phyloP scores from a whole-genome alignment of 805 yeast genomes.

The Ogataea pilisensis region DNA sequence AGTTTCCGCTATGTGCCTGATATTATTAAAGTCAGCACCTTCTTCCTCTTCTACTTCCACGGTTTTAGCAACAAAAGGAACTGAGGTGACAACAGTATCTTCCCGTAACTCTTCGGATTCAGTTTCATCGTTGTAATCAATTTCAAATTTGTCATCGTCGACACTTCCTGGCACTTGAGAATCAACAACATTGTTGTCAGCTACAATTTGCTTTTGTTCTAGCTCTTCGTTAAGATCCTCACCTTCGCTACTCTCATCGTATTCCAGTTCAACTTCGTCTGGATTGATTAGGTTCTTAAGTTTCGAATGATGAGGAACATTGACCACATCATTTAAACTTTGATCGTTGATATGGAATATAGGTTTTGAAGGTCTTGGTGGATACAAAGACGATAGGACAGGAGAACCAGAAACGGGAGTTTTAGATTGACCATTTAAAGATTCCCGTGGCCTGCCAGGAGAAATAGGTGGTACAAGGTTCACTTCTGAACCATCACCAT shows the following conservation, averaged over 20 bases:
- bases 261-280: slow-evolving; percentile 9
- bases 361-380: neutral
- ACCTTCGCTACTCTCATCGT: slow-evolving; percentile 8
- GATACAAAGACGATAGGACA: neutral
- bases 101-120: neutral
- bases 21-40: neutral
- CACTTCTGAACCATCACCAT: slow-evolving; percentile 13
- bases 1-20: neutral
- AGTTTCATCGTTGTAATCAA: slow-evolving; percentile 30
- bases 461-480: neutral
- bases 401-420: neutral
- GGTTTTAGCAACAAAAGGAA: slow-evolving; percentile 1
- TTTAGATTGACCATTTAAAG: neutral
- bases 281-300: slow-evolving; percentile 13
- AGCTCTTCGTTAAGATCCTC: neutral
- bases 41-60: neutral
- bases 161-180: slow-evolving; percentile 9
- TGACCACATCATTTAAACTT: neutral
- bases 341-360: slow-evolving; percentile 4
- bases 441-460: neutral
- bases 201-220: slow-evolving; percentile 2
- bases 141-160: slow-evolving; percentile 25
- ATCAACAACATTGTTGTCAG: slow-evolving; percentile 8
- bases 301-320: slow-evolving; percentile 19
- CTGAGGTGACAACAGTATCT: neutral